Conservation (phyloP, 352 stramenopile species). For the Vaucheria bursata region DNA sequence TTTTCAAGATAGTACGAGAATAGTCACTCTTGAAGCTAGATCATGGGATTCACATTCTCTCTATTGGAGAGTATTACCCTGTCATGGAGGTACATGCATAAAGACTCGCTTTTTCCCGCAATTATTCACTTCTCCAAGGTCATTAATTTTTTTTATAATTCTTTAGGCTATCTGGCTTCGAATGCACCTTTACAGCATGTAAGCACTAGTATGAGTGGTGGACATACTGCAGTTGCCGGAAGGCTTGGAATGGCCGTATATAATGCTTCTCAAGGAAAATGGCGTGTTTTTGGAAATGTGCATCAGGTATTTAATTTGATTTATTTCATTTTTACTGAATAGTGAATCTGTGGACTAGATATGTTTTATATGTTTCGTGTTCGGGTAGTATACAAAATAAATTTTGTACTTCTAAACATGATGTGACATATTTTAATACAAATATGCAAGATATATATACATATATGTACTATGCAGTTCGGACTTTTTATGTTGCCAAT, state of each 20-base stretch:
- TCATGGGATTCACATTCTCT: constrained; percentile 32
- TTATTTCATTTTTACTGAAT: not conserved
- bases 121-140: too few species aligned
- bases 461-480: too few species aligned
- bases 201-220: constrained; percentile 24
- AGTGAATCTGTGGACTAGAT: too few species aligned
- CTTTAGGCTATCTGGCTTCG: constrained; percentile 24
- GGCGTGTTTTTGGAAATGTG: constrained; percentile 45
- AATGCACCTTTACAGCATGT: constrained; percentile 34
- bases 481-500: too few species aligned
- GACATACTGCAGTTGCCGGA: constrained; percentile 35
- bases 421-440: too few species aligned
- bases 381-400: too few species aligned
- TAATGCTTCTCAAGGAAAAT: constrained; percentile 30
- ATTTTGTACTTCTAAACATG: too few species aligned
- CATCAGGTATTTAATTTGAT: constrained; percentile 36
- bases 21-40: constrained; percentile 20
- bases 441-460: too few species aligned
- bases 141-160: too few species aligned
- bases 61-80: constrained; percentile 32
- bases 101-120: too few species aligned
- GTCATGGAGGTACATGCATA: not conserved
- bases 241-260: constrained; percentile 35
- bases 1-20: constrained; percentile 16
- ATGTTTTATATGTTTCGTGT: too few species aligned